phyloP scores from a whole-genome alignment of 306 rosid genomes.

The Mimosa pudica region DNA sequence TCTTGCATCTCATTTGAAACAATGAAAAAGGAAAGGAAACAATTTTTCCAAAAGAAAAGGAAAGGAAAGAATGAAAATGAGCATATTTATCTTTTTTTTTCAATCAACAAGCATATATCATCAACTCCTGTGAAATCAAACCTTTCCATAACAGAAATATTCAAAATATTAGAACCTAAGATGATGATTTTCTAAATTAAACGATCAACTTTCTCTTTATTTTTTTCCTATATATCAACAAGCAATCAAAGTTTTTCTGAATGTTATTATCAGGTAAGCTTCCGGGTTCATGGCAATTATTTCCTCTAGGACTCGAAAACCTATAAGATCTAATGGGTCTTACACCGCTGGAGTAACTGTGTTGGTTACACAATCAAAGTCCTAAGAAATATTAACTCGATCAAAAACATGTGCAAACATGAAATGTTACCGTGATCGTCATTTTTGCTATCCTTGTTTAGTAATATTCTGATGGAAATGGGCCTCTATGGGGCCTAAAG shows the following conservation, averaged over 20 bases:
- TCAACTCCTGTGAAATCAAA: neutral
- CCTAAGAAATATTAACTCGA: neutral
- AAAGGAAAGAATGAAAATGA: neutral
- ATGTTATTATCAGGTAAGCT: no score
- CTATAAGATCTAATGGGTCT: no score
- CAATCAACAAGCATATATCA: neutral
- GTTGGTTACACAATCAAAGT: neutral
- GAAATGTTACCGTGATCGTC: neutral
- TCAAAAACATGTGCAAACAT: neutral
- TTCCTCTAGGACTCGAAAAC: no score
- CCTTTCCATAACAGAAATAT: neutral
- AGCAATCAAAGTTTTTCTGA: no score
- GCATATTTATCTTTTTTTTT: neutral
- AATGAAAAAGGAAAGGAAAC: neutral
- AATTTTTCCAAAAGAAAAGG: no score
- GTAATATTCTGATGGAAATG: no score
- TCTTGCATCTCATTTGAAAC: neutral
- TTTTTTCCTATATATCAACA: no score
- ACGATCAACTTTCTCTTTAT: neutral
- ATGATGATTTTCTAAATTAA: neutral
- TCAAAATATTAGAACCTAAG: neutral
- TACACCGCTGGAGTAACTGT: no score
- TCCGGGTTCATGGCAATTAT: no score
- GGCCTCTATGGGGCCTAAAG: no score
- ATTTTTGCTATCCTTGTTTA: slow-evolving; percentile 6